phyloP scores from a whole-genome alignment of 192 early-diverging fungal species.

The Coemansia javaensis region DNA sequence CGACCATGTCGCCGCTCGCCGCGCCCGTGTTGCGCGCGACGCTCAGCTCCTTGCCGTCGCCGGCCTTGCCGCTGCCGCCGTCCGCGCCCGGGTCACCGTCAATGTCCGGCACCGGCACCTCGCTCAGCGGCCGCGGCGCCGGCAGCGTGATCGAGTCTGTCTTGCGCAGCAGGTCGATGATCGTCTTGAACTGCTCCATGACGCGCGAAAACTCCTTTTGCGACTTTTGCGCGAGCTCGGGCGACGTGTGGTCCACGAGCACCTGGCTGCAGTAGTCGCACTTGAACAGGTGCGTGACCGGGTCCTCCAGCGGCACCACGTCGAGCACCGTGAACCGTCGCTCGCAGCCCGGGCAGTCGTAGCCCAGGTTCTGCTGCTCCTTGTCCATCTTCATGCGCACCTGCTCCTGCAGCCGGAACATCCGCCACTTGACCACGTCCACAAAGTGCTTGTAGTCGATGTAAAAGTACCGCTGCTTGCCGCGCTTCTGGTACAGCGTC shows the following conservation, averaged over 20 bases:
- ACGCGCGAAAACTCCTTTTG: conserved; percentile 57
- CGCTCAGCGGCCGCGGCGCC: conserved; percentile 47
- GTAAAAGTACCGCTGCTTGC: conserved; percentile 68
- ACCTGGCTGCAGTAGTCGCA: conserved; percentile 60
- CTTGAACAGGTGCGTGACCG: conserved; percentile 42
- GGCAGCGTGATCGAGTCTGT: conserved; percentile 67
- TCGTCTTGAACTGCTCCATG: conserved; percentile 65
- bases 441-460: conserved; percentile 93
- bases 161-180: conserved; percentile 66
- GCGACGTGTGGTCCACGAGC: conserved; percentile 60
- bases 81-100: conserved; percentile 34
- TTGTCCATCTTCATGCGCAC: conserved; percentile 57
- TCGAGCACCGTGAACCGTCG: conserved; percentile 61
- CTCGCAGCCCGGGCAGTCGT: conserved; percentile 58
- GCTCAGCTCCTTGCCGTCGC: conserved; percentile 56
- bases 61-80: conserved; percentile 31
- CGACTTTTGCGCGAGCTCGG: conserved; percentile 54
- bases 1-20: conserved; percentile 60
- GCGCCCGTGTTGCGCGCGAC: conserved; percentile 63
- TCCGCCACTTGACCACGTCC: conserved; percentile 87
- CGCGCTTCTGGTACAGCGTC: conserved; percentile 48
- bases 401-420: conserved; percentile 72
- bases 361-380: conserved; percentile 69
- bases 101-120: conserved; percentile 43
- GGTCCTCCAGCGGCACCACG: conserved; percentile 51